Base-by-base conservation (phyloP, 2,329 filamentous ascomycete species). In the Colletotrichum limetticola region DNA sequence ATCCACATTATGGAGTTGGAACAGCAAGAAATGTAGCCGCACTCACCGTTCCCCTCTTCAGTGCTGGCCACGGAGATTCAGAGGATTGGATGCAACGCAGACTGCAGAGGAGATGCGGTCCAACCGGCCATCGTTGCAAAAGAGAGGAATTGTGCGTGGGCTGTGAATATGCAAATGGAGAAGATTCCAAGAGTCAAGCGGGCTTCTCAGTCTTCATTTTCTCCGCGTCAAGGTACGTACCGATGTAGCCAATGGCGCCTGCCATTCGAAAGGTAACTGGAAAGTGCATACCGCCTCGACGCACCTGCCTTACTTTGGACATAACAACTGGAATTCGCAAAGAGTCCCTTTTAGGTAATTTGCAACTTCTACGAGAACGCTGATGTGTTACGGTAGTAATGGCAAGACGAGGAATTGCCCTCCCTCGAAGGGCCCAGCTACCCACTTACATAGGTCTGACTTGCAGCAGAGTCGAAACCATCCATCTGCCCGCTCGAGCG, bases 401-500 rank as follows among this genome's bases (percentile, higher is more conserved):
- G 37, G 19, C 42, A 22, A 49, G 8, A 49, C 2, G 42, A 11
- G 42, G 19, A 49, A 49, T 42, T 6, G 37, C 16, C 16, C 16
- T 16, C 9, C 16, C 12, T 42, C 37, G 12, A 42, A n/a, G 35
- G 14, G 14, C 35, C 35, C 42, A 46, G 42, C 7, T 46, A 46
- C 42, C 30, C 9, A 32, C 30, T n/a, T 46, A 46, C 16, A 16
- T n/a, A 49, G 19, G 42, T 22, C 42, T 49, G 42, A 49, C 19
- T 49, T 49, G 42, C 42, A 49, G 19, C 19, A 49, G 16, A 49
- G 26, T 28, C 59, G 16, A 62, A 26, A 53, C 9, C 52, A 22
- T 26, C 56, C 63, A 49, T 68, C 56, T 71, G 63, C 28, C 68
- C 63, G 64, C 63, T 61, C 49, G 30, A 55, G 46, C 49, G 57